Evolutionary conservation across 1,284 basidiomycete genomes (phyloP), one percentile per base, ranked within the genome.

Genomic region (Hemileia vastatrix): DNA sequence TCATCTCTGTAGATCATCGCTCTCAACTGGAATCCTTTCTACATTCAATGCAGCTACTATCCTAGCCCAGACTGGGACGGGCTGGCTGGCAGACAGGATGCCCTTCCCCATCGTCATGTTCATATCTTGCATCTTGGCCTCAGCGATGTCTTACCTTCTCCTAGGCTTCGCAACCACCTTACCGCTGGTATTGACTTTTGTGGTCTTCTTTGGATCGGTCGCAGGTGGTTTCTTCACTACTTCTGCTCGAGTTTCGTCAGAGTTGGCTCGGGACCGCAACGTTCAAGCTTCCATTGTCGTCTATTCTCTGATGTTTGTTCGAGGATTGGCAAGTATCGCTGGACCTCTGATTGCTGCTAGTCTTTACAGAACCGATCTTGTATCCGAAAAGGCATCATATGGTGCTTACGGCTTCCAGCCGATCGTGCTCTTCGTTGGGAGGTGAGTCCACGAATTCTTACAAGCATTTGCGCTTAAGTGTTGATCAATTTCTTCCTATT

Each of bases 31-130:
- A n/a, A n/a, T n/a, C n/a, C n/a, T n/a, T n/a, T n/a, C n/a, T n/a
- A n/a, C n/a, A n/a, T n/a, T 71, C 66, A 72, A 72, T 54, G 71
- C 70, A 1, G 59, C 68, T 0, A 68, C 68, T 0, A 64, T 66
- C 4, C 18, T 71, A 32, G 70, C 68, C n/a, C 69, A 69, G 36
- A 62, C 70, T 13, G 31, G 65, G 21, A 57, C 63, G 3, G 70
- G 70, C 36, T 64, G 63, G 33, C 64, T 71, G 9, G 65, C 67
- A 31, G 71, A 72, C 50, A 54, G 55, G 6, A 65, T 68, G 49
- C 44, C 65, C 5, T 71, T 69, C 54, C 54, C 65, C 5, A 44
- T 68, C 24, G 54, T 71, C 47, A 71, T 71, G 68, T 57, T 64
- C 19, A 63, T 64, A 4, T 68, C 66, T 0, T 65, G 67, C 2